These are phyloP conservation scores for Ceratocystis alfenasii DNA, from an alignment of 2,329 filamentous ascomycete species.

Conservation along the genomic window DNA sequence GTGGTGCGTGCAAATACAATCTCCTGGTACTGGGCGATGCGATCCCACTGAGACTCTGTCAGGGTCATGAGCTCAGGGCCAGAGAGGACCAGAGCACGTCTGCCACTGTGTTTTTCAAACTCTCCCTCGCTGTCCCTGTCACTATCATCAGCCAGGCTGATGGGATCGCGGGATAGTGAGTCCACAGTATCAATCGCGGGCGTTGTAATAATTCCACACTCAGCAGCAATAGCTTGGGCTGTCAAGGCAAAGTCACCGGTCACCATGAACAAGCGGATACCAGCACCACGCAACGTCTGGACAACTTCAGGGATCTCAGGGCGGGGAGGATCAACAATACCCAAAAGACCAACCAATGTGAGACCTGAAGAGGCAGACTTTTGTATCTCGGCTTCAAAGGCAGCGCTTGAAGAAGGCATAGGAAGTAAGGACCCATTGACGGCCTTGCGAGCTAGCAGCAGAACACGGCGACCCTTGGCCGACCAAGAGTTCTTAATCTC, in stretches of 20 bases:
- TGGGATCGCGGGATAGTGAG: constrained; percentile 44
- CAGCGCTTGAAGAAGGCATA: constrained; percentile 60
- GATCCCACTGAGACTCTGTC: constrained; percentile 57
- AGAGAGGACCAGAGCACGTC: constrained; percentile 48
- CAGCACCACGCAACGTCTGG: constrained; percentile 76
- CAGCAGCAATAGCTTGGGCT: constrained; percentile 74
- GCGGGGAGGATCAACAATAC: constrained; percentile 92
- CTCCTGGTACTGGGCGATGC: constrained; percentile 52
- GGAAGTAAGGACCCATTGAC: constrained; percentile 60
- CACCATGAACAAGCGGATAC: constrained; percentile 94
- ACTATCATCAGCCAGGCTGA: constrained; percentile 45
- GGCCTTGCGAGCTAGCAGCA: constrained; percentile 78
- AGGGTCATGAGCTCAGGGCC: constrained; percentile 54
- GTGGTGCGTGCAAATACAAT: constrained; percentile 93
- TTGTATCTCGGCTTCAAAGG: constrained; percentile 77
- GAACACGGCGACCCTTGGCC: constrained; percentile 83
- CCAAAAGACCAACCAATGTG: constrained; percentile 84
- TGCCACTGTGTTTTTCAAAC: constrained; percentile 25
- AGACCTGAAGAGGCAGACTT: constrained; percentile 67
- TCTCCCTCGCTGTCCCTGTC: constrained; percentile 26
- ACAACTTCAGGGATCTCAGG: constrained; percentile 83
- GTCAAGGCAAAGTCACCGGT: constrained; percentile 77
- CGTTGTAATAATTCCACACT: constrained; percentile 66
- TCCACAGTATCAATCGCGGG: constrained; percentile 40
- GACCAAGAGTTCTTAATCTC: constrained; percentile 81